These are phyloP conservation scores for Hemerocallis citrina DNA, from an alignment of 106 monocot genomes.

Conservation along the genomic window DNA sequence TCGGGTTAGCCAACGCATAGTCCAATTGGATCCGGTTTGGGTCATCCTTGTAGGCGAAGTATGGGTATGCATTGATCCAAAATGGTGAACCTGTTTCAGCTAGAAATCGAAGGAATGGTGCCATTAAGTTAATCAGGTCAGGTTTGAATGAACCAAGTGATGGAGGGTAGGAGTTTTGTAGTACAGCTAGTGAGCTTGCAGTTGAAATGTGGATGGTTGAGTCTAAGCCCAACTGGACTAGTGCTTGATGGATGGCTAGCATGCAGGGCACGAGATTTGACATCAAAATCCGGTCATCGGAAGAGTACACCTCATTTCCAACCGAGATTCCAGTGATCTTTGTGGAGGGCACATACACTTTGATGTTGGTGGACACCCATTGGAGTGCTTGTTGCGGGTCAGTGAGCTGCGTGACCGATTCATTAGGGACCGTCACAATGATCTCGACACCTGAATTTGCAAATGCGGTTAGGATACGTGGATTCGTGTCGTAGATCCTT, in stretches of 20 bases:
- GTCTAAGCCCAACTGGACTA: conserved; percentile 52
- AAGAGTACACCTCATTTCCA: conserved; percentile 79
- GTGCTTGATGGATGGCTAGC: conserved; percentile 45
- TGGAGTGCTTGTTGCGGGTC: conserved; percentile 47
- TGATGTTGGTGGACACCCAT: conserved; percentile 61
- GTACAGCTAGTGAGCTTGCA: conserved; percentile 71
- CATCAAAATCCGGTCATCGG: conserved; percentile 47
- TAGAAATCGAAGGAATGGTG: conserved; percentile 55
- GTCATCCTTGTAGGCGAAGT: conserved; percentile 83
- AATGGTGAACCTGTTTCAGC: conserved; percentile 60
- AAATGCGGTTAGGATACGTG: conserved; percentile 51
- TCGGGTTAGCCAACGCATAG: conserved; percentile 58
- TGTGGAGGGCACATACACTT: conserved; percentile 70
- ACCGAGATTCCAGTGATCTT: conserved; percentile 70
- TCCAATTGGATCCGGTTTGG: conserved; percentile 38
- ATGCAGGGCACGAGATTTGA: conserved; percentile 68
- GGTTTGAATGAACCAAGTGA: conserved; percentile 55
- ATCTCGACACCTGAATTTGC: conserved; percentile 50
- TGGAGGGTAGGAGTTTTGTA: conserved; percentile 69
- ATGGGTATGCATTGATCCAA: conserved; percentile 98
- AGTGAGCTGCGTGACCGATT: conserved; percentile 27
- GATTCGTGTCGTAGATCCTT: conserved; percentile 69
- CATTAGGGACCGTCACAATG: conserved; percentile 65
- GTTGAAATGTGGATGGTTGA: conserved; percentile 57
- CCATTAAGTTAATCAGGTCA: conserved; percentile 27